These are phyloP conservation scores for Scedosporium boydii DNA, from an alignment of 2,329 filamentous ascomycete genomes.

Conservation along the genomic window DNA sequence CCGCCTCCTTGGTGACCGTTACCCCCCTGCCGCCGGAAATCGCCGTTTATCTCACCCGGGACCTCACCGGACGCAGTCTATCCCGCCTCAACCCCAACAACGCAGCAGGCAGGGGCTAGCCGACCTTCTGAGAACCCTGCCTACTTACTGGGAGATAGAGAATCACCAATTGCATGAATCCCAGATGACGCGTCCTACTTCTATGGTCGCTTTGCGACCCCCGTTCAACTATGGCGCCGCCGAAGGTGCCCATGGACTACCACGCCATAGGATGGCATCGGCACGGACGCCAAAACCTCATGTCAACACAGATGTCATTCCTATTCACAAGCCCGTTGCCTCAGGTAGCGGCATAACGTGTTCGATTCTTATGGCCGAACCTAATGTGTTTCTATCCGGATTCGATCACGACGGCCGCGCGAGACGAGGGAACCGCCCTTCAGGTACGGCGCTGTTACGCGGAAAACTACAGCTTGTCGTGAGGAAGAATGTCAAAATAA, in stretches of 20 bases:
- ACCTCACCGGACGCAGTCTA: not conserved
- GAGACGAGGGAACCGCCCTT: conserved; percentile 40
- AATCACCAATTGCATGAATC: not conserved
- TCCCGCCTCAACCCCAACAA: conserved; percentile 1
- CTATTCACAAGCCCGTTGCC: conserved; percentile 55
- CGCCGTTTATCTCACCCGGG: conserved; percentile 3
- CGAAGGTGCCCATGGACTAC: not conserved
- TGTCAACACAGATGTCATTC: not conserved
- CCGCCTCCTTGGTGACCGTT: not conserved
- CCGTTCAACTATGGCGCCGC: not conserved
- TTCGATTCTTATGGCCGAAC: conserved; percentile 67
- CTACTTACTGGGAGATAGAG: not conserved
- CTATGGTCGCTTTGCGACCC: conserved; percentile 3
- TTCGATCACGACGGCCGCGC: conserved; percentile 62
- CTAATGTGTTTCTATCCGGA: conserved; percentile 69
- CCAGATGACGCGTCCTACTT: not conserved
- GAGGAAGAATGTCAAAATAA: conserved; percentile 86
- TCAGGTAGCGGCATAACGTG: conserved; percentile 67
- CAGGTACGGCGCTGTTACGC: conserved; percentile 77
- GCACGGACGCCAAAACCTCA: not conserved
- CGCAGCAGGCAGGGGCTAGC: conserved; percentile 4
- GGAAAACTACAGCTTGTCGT: conserved; percentile 76
- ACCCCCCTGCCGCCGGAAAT: not conserved
- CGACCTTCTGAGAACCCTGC: not conserved
- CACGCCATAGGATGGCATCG: not conserved